These are phyloP conservation scores for Metroxylon sagu DNA, from an alignment of 176 grass and related monocot genomes.

Conservation along the genomic window DNA sequence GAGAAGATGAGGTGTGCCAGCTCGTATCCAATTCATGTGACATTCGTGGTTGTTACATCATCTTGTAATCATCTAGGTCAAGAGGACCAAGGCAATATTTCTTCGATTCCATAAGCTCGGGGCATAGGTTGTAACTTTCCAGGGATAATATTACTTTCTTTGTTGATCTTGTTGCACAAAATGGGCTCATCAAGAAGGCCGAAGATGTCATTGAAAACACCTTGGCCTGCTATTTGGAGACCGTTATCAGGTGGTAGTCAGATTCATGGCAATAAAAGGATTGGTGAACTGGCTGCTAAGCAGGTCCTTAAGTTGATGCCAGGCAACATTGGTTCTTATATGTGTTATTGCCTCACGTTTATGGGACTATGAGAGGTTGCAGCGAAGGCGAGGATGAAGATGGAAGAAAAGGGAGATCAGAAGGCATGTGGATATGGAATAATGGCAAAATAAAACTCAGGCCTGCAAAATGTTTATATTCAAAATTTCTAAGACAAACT, in stretches of 20 bases:
- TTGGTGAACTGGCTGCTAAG: constrained; percentile 27
- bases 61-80: constrained; percentile 45
- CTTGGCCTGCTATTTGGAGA: constrained; percentile 47
- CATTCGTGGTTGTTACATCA: constrained; percentile 31
- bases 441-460: background rate
- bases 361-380: constrained; percentile 38
- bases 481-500: too few relatives aligned
- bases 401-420: constrained; percentile 25
- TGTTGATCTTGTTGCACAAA: constrained; percentile 43
- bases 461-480: too few relatives aligned
- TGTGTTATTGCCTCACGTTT: constrained; percentile 35
- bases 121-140: constrained; percentile 24
- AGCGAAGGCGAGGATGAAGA: constrained; percentile 27
- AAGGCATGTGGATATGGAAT: constrained; percentile 38
- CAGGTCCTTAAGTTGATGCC: constrained; percentile 28
- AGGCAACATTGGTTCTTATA: constrained; percentile 31
- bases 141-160: constrained; percentile 29
- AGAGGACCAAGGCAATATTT: constrained; percentile 34
- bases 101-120: constrained; percentile 27
- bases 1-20: constrained; percentile 25
- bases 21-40: constrained; percentile 32
- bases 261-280: constrained; percentile 35
- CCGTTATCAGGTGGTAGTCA: constrained; percentile 42
- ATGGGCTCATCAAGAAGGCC: constrained; percentile 32
- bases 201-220: constrained; percentile 27